Evolutionary conservation across 2,329 filamentous ascomycete genomes (phyloP).

Genomic region (Aureobasidium sp.): DNA sequence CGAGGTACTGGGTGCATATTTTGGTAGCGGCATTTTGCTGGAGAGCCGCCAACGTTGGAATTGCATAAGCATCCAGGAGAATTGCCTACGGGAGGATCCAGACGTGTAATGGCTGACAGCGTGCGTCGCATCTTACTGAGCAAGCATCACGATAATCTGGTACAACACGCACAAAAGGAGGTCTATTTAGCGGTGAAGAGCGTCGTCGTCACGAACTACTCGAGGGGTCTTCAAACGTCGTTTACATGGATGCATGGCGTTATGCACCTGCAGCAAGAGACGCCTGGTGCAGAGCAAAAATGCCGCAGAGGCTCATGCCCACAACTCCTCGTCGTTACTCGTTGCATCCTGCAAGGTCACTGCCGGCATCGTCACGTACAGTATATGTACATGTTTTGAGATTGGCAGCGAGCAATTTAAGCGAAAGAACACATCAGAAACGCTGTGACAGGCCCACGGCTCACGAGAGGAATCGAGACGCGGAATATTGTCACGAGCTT

Average conservation of each 20-base stretch:
- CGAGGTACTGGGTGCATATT: background rate
- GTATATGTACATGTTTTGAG: background rate
- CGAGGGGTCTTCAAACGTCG: background rate
- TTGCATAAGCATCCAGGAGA: background rate
- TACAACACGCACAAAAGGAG: background rate
- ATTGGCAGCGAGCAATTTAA: background rate
- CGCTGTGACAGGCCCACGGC: background rate
- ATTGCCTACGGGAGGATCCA: background rate
- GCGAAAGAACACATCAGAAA: constrained; percentile 4
- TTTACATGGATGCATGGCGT: constrained; percentile 6
- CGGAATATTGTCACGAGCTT: background rate
- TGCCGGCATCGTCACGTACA: background rate
- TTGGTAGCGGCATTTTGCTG: background rate
- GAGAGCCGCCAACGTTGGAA: background rate
- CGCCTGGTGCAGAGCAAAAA: constrained; percentile 6
- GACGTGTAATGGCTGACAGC: background rate
- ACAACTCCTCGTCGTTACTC: background rate
- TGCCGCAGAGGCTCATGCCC: constrained; percentile 7
- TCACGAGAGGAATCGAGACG: background rate
- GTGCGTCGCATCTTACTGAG: background rate
- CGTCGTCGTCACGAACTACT: background rate
- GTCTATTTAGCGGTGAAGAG: constrained; percentile 1
- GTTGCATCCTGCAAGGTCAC: background rate
- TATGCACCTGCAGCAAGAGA: constrained; percentile 9
- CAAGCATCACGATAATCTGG: background rate